Evolutionary conservation across 2,329 filamentous ascomycete genomes (phyloP).

Genomic region (Sclerotinia spermophila): DNA sequence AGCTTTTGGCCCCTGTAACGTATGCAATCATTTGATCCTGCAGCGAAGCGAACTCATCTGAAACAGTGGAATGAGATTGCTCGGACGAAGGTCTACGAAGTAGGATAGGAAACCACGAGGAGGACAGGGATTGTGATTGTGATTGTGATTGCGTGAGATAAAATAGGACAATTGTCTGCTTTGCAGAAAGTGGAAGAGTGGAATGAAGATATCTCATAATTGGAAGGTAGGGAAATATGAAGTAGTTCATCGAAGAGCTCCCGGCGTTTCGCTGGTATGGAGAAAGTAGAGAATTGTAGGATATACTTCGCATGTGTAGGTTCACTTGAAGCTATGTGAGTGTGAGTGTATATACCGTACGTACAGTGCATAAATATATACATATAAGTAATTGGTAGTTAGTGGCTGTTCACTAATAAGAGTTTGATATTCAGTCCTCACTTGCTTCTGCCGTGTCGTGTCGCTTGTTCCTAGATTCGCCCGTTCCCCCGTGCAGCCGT

Average conservation of each 20-base stretch:
- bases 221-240: not conserved
- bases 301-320: not conserved
- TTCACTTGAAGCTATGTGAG: not conserved
- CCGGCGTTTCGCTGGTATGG: not conserved
- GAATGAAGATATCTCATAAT: not conserved
- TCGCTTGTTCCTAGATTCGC: not conserved
- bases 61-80: constrained; percentile 6
- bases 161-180: not conserved
- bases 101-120: constrained; percentile 12
- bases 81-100: constrained; percentile 1
- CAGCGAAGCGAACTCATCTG: constrained; percentile 6
- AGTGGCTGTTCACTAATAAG: not conserved
- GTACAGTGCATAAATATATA: not conserved
- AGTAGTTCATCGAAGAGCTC: not conserved
- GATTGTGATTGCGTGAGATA: not conserved
- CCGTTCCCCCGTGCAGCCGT: not conserved
- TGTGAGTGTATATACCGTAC: not conserved
- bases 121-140: not conserved
- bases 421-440: not conserved
- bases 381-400: not conserved
- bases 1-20: not conserved
- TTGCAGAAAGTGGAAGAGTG: not conserved
- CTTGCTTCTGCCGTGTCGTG: not conserved
- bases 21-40: not conserved
- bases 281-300: not conserved